These are phyloP conservation scores for Zostera marina DNA, from an alignment of 116 monocot species.

Conservation along the genomic window DNA sequence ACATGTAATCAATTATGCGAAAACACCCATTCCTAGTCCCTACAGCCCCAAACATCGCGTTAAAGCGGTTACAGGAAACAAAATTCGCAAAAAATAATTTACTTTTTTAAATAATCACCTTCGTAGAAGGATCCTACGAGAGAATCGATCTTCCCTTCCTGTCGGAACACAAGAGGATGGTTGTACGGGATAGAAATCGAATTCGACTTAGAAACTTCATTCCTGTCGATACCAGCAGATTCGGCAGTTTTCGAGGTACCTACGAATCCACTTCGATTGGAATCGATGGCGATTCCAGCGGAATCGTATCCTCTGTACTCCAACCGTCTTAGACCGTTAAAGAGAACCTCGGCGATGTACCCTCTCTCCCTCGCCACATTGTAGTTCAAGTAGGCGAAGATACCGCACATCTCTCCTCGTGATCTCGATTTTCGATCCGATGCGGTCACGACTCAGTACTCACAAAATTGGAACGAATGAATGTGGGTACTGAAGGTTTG, in stretches of 20 bases:
- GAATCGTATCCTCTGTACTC: constrained; percentile 99
- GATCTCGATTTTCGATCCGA: background rate
- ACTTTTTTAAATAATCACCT: constrained; percentile 15
- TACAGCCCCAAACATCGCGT: background rate
- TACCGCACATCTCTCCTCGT: constrained; percentile 64
- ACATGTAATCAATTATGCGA: too few species aligned
- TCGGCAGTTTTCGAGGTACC: background rate
- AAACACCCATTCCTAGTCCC: too few species aligned
- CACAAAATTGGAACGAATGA: too few species aligned
- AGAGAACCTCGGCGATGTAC: constrained; percentile 88
- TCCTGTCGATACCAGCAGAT: background rate
- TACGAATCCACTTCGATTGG: constrained; percentile 13
- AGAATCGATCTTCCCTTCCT: constrained; percentile 90
- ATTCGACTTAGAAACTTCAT: background rate
- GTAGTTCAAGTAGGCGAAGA: constrained; percentile 95
- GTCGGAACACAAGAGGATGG: constrained; percentile 64
- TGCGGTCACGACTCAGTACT: too few species aligned
- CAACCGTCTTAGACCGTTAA: constrained; percentile 80
- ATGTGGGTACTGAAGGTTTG: too few species aligned
- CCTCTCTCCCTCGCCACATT: constrained; percentile 79
- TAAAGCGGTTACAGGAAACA: background rate
- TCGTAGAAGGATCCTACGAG: constrained; percentile 75
- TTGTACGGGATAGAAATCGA: constrained; percentile 9
- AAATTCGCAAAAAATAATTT: background rate
- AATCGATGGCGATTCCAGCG: constrained; percentile 84